Evolutionary conservation across 2,329 filamentous ascomycete species (phyloP), one percentile per base, ranked within the genome.

Genomic region (Colletotrichum noveboracense): DNA sequence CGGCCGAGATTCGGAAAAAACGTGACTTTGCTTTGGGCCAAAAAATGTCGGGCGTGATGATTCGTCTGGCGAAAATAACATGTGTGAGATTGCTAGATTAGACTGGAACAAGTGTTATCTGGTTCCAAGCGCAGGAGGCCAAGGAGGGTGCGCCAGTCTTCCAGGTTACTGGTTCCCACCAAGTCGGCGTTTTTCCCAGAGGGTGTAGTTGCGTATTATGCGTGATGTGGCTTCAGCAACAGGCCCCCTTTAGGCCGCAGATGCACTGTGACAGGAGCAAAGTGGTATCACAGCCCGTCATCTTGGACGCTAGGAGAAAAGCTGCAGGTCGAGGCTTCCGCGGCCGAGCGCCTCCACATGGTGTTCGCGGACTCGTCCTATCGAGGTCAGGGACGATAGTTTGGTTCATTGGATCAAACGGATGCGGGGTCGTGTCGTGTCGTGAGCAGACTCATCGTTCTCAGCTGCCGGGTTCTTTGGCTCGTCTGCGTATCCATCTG

Each of bases 231-330:
- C 55, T 30, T 48, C 21, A 26, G 36, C 66, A 48, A 58, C 55
- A 65, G 66, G 58, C 56, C 48, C 43, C 48, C 62, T 58, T 48
- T 30, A 61, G 28, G 55, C 36, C 28, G 64, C 64, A 68, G 55
- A 52, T 36, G 70, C 36, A 67, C 70, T 34, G 70, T 52, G 48
- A 62, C 28, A 61, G 66, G 56, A 52, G 56, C 21, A 52, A 58
- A 70, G 66, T 70, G 56, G 66, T 24, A 70, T 70, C 66, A 70
- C 55, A 55, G 66, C 61, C 61, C 43, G 34, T 30, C 67, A 66
- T 36, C 48, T 28, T 66, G 67, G 28, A 43, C 72, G 36, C 48
- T 65, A 65, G 71, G 71, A 74, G 66, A 70, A 58, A 65, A 69
- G 66, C 66, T 70, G 72, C 72, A 71, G 36, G n/a, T 73, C 32